Base-by-base conservation (phyloP, 2,329 filamentous ascomycete species). In the Teratosphaeria pseudoeucalypti region DNA sequence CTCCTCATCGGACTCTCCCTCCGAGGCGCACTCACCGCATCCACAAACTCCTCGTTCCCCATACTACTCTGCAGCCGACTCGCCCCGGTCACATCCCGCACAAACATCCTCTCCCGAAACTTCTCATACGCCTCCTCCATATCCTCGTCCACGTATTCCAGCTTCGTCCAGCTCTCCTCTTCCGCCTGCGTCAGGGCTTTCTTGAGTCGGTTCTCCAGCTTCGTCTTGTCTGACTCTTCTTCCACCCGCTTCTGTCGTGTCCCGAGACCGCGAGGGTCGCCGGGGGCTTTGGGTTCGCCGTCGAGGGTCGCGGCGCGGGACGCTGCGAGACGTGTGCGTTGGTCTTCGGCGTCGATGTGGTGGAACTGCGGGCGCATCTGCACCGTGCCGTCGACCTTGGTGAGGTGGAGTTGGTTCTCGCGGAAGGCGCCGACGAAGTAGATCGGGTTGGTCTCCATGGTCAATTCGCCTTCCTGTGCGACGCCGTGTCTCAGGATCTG, bases 401-500 rank as follows among this genome's bases (percentile, higher is more conserved):
- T 95, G 47, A 97, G 84, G 75, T 96, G 90, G 10, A 96, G 79
- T 70, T 95, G 85, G 67, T 89, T 89, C 57, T 87, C 87, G 71
- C 87, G 84, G 72, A 97, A 96, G n/a, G 91, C 87, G 32, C 90
- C 94, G 56, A 96, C 81, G 85, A 96, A 95, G 76, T 95, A 95
- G 65, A 80, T 77, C 9, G 84, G 83, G 11, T 37, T 37, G 11
- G 34, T 29, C 23, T 39, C 27, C 55, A 34, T 29, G 14, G 27
- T 29, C 34, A 23, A n/a, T 65, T 90, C 87, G 26, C 87, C 87
- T 64, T 87, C 83, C 64, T 86, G 84, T 2, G 85, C 78, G 49
- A 52, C 58, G 34, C 43, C 54, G 84, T 81, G 83, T 62, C 86
- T 84, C 3, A 86, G 79, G 49, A 85, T 82, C 12, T 65, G 60